These are phyloP conservation scores for Hibiscus trionum DNA, from an alignment of 345 rosid genomes.

Conservation along the genomic window DNA sequence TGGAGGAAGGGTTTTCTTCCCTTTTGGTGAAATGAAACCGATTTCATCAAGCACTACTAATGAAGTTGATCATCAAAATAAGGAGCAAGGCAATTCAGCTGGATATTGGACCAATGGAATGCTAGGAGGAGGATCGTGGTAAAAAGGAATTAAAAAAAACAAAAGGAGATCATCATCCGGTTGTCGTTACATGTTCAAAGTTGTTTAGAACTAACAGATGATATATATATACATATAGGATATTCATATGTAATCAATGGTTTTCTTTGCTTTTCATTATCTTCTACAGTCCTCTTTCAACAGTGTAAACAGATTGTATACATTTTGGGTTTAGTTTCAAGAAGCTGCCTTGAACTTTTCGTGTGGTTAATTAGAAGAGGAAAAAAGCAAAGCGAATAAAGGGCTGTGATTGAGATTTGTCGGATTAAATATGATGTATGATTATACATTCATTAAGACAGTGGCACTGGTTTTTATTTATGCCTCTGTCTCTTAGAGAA, in stretches of 20 bases:
- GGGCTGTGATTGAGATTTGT: not conserved
- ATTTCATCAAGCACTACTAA: slow-evolving; percentile 15
- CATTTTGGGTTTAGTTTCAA: slow-evolving; percentile 21
- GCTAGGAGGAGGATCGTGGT: slow-evolving; percentile 40
- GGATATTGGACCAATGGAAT: slow-evolving; percentile 40
- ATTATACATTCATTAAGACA: slow-evolving; percentile 4
- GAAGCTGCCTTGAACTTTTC: slow-evolving; percentile 2
- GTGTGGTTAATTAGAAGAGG: slow-evolving; percentile 11
- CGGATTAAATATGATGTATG: not conserved
- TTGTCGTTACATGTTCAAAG: slow-evolving; percentile 7
- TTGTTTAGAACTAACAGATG: slow-evolving; percentile 25
- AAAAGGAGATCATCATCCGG: not conserved
- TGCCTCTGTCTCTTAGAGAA: not conserved
- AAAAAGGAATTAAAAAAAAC: not conserved
- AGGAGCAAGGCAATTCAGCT: slow-evolving; percentile 32
- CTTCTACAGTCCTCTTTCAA: not conserved
- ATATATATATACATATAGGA: slow-evolving; percentile 10
- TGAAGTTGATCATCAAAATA: slow-evolving; percentile 31
- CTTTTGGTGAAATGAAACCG: slow-evolving; percentile 35
- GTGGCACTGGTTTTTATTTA: not conserved
- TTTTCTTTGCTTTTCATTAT: not conserved
- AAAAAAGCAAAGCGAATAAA: slow-evolving; percentile 16
- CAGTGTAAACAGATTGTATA: slow-evolving; percentile 10
- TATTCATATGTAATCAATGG: slow-evolving; percentile 1
- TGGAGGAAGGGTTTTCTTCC: slow-evolving; percentile 34